Base-by-base conservation (phyloP, 2,329 filamentous ascomycete genomes). In the Neofusicoccum umdonicola region DNA sequence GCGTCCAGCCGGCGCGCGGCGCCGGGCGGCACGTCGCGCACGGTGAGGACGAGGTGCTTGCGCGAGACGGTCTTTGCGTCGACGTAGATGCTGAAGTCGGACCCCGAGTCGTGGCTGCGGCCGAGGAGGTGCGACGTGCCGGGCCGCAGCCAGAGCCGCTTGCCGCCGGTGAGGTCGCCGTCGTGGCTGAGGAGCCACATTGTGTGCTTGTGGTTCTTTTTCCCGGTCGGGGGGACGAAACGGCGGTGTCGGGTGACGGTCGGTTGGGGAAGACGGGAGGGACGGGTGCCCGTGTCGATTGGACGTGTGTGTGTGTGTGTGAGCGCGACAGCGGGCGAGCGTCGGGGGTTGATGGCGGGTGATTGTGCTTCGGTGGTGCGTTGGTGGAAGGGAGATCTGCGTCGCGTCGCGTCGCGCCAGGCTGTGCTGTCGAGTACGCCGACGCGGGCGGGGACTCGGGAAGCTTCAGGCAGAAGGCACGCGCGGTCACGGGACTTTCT, bases 101-200 rank as follows among this genome's bases (percentile, higher is more conserved):
- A 15, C 3, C n/a, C 13, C 12, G 22, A 22, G 66, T 77, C 72
- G 68, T 84, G 85, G 42, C 91, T 93, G 68, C 94, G 88, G 64
- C 94, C 94, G 74, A 97, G 91, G 19, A 97, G 84, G 76, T 95
- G 94, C 70, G 86, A 87, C 74, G 92, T 92, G 58, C 93, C 93
- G 1, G 93, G 93, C 65, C 90, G 88, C 67, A 97, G 83, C 93
- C 93, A 97, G 69, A 93, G 82, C 71, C 87, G 87, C 77, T 87
- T 91, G 66, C 86, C 88, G 65, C 80, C 78, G 64, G 88, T 84
- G 61, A 83, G 79, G 66, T 84, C 80, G 63, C 80, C 83, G 45
- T 85, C 80, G 70, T 84, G 85, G 70, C 88, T 80, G 17, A 85
- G 74, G 27, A 84, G 75, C 83, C 83, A 85, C 83, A 85, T 85